Evolutionary conservation across 345 rosid species (phyloP), one percentile per base, ranked within the genome.

Genomic region (Bruguiera parviflora): DNA sequence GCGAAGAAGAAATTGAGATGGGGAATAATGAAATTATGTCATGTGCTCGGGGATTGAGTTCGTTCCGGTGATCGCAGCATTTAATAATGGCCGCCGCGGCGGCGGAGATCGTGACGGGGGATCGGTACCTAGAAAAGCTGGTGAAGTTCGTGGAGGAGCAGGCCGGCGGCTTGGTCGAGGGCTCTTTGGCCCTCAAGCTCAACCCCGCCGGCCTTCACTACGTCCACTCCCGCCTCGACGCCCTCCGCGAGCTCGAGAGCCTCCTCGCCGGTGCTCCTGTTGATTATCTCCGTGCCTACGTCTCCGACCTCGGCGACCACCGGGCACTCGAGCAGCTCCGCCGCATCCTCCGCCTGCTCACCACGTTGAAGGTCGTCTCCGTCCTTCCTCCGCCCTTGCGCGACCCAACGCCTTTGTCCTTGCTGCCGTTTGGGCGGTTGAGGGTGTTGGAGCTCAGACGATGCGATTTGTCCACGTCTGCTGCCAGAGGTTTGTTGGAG

Each of bases 281-380:
- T 39, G 98, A 95, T 78, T 95, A 95, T 71, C 96, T 95, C 72
- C 96, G 98, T 35, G 99, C 99, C 47, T 95, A 95, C 75, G 84
- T 95, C 27, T 92, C 98, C 22, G 97, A 95, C 84, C 93, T 95
- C 7, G 99, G 99, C 0, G 98, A 95, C 75, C 87, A 84, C 81
- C 94, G 99, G 27, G 98, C 99, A 1, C 88, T 95, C 27, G 97
- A 95, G 80, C 99, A 95, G 84, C 87, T 95, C 56, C 90, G 97
- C 10, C 84, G 98, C 73, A 89, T 95, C 43, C 91, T 95, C 58
- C 81, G 92, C 18, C 84, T 92, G 31, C 82, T 95, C 1, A 85
- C 99, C 60, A 78, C 91, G 57, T 86, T 95, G 18, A 92, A 92
- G 83, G 96, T 92, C 22, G 93, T 90, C 49, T 90, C 99, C 0